A percentile compares a stretch with the other conserved stretches of the same genome.
These are phyloP conservation scores for Escovopsis sp. DNA, from an alignment of 2,329 filamentous ascomycete species.

Conservation along the genomic window DNA sequence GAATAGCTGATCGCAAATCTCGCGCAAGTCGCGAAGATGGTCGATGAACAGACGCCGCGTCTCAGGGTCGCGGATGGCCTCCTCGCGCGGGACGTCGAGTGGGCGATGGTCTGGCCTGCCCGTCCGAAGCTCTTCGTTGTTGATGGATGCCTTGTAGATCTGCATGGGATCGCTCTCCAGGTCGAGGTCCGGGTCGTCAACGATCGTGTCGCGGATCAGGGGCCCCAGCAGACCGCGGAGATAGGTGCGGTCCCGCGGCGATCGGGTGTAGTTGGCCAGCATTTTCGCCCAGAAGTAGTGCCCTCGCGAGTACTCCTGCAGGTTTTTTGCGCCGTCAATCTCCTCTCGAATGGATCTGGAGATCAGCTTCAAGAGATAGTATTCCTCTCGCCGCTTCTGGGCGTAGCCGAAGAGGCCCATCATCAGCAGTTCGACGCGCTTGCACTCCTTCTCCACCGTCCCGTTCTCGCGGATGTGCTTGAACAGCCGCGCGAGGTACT, in stretches of 20 bases:
- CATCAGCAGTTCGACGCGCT: slow-evolving; percentile 80
- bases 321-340: slow-evolving; percentile 51
- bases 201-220: slow-evolving; percentile 77
- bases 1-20: slow-evolving; percentile 88
- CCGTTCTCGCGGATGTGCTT: slow-evolving; percentile 68
- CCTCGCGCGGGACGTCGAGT: slow-evolving; percentile 73
- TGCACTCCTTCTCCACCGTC: slow-evolving; percentile 79
- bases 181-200: slow-evolving; percentile 81
- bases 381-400: slow-evolving; percentile 92
- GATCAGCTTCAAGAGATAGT: slow-evolving; percentile 85
- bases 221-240: slow-evolving; percentile 73
- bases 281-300: slow-evolving; percentile 91
- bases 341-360: slow-evolving; percentile 73
- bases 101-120: slow-evolving; percentile 68
- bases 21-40: slow-evolving; percentile 81
- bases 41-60: slow-evolving; percentile 87
- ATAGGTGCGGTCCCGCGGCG: slow-evolving; percentile 83
- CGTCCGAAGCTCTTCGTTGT: slow-evolving; percentile 90
- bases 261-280: slow-evolving; percentile 73
- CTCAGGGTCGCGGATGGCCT: slow-evolving; percentile 91
- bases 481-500: slow-evolving; percentile 84
- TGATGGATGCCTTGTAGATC: slow-evolving; percentile 89
- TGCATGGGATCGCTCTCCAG: slow-evolving; percentile 95
- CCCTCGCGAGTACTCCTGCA: slow-evolving; percentile 77
- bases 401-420: slow-evolving; percentile 97